These are phyloP conservation scores for Pseudogymnoascus sp. DNA, from an alignment of 2,329 filamentous ascomycete species.

Conservation along the genomic window DNA sequence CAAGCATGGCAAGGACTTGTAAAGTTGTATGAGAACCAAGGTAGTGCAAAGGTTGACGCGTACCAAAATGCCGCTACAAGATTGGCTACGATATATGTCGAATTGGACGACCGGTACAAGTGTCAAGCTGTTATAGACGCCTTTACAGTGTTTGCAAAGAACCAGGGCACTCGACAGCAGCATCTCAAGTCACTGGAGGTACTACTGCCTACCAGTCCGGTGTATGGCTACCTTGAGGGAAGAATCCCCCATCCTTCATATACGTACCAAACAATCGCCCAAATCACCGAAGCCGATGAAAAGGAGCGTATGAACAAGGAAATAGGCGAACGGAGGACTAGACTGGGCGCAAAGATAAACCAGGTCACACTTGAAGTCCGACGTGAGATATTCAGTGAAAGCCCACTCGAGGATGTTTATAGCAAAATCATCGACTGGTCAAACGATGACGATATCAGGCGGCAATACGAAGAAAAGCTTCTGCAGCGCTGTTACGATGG, in stretches of 20 bases:
- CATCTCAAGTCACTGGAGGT: constrained; percentile 70
- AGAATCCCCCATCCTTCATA: constrained; percentile 70
- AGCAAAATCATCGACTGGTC: constrained; percentile 84
- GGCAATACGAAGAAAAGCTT: constrained; percentile 84
- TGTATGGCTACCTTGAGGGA: constrained; percentile 79
- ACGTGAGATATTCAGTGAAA: constrained; percentile 69
- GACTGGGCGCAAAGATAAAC: constrained; percentile 74
- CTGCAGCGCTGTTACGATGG: constrained; percentile 73
- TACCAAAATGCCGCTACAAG: constrained; percentile 68
- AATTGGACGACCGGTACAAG: constrained; percentile 56
- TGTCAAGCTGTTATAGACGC: constrained; percentile 68
- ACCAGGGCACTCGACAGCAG: constrained; percentile 64
- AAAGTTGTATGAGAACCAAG: constrained; percentile 76
- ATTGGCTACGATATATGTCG: constrained; percentile 67
- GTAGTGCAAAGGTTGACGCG: constrained; percentile 57
- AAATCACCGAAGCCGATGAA: constrained; percentile 79
- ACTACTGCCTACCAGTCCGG: constrained; percentile 68
- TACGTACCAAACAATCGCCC: constrained; percentile 75
- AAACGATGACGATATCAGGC: constrained; percentile 73
- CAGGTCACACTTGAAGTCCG: constrained; percentile 85
- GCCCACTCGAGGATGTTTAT: constrained; percentile 74
- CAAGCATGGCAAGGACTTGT: constrained; percentile 88
- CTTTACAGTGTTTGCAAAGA: constrained; percentile 66
- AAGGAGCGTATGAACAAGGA: constrained; percentile 82
- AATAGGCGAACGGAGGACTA: constrained; percentile 80